A percentile compares a stretch with the other conserved stretches of the same genome.
These are phyloP conservation scores for Periconia sp. DNA, from an alignment of 2,329 filamentous ascomycete species.

Conservation along the genomic window DNA sequence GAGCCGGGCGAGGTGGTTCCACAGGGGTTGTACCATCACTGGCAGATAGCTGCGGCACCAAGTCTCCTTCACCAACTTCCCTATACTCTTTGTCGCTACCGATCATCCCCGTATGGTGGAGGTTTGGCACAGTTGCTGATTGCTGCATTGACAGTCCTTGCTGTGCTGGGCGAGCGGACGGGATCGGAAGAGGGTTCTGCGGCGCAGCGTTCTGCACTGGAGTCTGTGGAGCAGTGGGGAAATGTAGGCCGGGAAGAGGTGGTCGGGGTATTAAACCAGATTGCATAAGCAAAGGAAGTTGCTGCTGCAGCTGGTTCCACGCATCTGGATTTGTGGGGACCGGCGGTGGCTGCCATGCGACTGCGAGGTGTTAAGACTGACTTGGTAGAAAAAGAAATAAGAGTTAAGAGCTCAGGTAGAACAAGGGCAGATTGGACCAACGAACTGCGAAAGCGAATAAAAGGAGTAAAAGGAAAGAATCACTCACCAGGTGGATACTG, in stretches of 20 bases:
- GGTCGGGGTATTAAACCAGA: constrained; percentile 30
- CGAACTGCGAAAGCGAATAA: background rate
- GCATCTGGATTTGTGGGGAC: constrained; percentile 36
- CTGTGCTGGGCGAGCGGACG: constrained; percentile 12
- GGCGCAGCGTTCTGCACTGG: constrained; percentile 22
- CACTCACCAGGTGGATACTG: constrained; percentile 21
- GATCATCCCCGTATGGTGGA: constrained; percentile 38
- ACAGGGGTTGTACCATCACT: constrained; percentile 9
- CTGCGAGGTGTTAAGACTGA: constrained; percentile 11
- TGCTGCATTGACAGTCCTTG: constrained; percentile 14
- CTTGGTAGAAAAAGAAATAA: constrained; percentile 5
- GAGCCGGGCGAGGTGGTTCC: constrained; percentile 33
- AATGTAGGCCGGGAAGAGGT: constrained; percentile 22
- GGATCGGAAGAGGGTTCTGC: constrained; percentile 18
- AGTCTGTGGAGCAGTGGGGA: constrained; percentile 26
- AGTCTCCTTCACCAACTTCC: constrained; percentile 70
- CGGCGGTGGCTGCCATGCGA: constrained; percentile 26
- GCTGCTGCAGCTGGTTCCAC: constrained; percentile 22
- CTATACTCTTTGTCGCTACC: constrained; percentile 70
- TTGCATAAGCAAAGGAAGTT: constrained; percentile 25
- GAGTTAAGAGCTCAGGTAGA: background rate
- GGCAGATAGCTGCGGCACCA: constrained; percentile 16
- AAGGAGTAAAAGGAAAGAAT: background rate
- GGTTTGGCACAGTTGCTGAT: constrained; percentile 15
- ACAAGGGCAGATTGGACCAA: background rate